These are phyloP conservation scores for Amphirosellinia nigrospora DNA, from an alignment of 495 filamentous ascomycete species.

Conservation along the genomic window DNA sequence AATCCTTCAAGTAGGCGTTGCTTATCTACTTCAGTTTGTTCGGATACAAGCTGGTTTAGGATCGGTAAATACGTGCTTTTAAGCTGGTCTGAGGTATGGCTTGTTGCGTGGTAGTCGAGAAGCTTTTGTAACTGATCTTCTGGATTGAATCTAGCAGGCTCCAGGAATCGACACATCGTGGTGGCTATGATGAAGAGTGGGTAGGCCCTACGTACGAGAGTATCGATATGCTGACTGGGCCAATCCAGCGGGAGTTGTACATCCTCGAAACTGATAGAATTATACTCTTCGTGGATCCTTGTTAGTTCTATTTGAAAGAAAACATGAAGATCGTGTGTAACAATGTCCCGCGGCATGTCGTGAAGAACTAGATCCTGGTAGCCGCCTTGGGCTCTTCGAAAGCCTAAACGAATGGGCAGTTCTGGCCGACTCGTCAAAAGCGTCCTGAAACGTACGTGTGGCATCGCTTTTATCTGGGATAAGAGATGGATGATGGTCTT, in stretches of 20 bases:
- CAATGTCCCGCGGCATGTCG: not conserved
- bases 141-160: not conserved
- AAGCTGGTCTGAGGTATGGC: conserved; percentile 34
- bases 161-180: not conserved
- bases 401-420: conserved; percentile 38
- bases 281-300: conserved; percentile 27
- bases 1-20: not conserved
- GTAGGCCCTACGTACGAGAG: conserved; percentile 29
- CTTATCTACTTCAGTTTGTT: not conserved
- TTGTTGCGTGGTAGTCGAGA: not conserved
- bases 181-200: not conserved
- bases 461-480: conserved; percentile 9
- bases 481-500: conserved; percentile 47
- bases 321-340: conserved; percentile 4
- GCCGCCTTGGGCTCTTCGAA: conserved; percentile 29
- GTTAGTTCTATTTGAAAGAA: conserved; percentile 25
- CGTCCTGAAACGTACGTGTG: conserved; percentile 2
- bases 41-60: not conserved
- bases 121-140: not conserved
- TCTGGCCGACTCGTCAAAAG: conserved; percentile 39
- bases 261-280: conserved; percentile 9
- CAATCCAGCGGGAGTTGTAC: conserved; percentile 38
- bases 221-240: conserved; percentile 47
- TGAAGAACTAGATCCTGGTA: conserved; percentile 25
- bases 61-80: conserved; percentile 7